Percentiles rank a stretch among this genome's conserved stretches.
Conservation (phyloP, 148 eudicot species). For the Rhododendron henanense region DNA sequence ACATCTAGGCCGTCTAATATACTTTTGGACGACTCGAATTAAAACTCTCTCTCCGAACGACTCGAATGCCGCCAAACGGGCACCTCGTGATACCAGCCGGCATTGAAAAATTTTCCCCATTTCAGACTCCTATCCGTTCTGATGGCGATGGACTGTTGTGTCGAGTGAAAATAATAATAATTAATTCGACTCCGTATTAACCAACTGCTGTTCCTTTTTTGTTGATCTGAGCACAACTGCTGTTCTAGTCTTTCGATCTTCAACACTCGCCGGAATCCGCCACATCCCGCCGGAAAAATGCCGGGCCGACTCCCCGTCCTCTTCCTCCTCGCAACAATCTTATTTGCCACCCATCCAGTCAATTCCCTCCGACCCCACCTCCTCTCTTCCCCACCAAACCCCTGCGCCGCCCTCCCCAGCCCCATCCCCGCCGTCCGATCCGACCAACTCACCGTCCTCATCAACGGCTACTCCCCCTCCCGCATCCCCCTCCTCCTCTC, state of each 20-base stretch:
- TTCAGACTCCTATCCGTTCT: not conserved
- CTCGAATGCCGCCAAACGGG: too few relatives aligned
- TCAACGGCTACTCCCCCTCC: not conserved
- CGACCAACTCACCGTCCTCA: not conserved
- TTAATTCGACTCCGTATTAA: too few relatives aligned
- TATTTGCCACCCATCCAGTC: not conserved
- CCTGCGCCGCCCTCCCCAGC: not conserved
- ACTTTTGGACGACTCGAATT: too few relatives aligned
- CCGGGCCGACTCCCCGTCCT: not conserved
- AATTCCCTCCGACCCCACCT: not conserved
- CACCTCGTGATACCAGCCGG: too few relatives aligned
- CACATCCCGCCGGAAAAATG: not conserved
- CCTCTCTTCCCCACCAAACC: not conserved
- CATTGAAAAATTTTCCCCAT: too few relatives aligned
- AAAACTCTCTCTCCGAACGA: too few relatives aligned
- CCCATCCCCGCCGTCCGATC: not conserved
- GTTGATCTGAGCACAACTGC: too few relatives aligned
- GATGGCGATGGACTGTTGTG: not conserved
- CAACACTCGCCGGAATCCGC: not conserved
- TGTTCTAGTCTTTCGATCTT: not conserved
- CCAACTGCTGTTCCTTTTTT: too few relatives aligned
- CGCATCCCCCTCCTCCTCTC: not conserved
- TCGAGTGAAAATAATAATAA: too few relatives aligned
- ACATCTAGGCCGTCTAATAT: too few relatives aligned
- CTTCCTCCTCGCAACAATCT: not conserved